Evolutionary conservation across 805 yeast genomes (phyloP).

Genomic region (Wickerhamiella kurtzmanii): DNA sequence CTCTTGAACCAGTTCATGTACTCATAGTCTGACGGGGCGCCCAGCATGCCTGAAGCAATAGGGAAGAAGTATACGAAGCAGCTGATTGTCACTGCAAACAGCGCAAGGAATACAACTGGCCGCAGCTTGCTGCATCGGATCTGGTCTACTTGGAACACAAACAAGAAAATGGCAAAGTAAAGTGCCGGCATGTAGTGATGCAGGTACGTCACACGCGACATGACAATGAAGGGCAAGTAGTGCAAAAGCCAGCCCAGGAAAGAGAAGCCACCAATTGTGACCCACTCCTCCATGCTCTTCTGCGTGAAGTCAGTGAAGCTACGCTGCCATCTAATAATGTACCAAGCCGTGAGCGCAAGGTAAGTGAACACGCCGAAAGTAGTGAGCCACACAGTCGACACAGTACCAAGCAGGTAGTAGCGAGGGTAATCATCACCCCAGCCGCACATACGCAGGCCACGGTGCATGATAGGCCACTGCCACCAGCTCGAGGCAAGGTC

Average conservation of each 20-base stretch:
- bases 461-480: constrained; percentile 66
- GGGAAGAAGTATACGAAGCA: constrained; percentile 50
- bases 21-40: constrained; percentile 34
- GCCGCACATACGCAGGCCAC: constrained; percentile 64
- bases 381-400: constrained; percentile 50
- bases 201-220: constrained; percentile 95
- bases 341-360: constrained; percentile 27
- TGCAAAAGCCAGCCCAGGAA: constrained; percentile 85
- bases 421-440: constrained; percentile 47
- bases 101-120: constrained; percentile 30
- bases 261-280: constrained; percentile 67
- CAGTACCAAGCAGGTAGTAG: constrained; percentile 58
- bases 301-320: constrained; percentile 39
- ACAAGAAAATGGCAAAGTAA: constrained; percentile 78
- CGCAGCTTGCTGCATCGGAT: constrained; percentile 22
- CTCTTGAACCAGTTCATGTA: constrained; percentile 37
- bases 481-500: constrained; percentile 63
- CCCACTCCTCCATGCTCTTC: constrained; percentile 30
- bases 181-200: constrained; percentile 95
- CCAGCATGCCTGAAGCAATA: constrained; percentile 70
- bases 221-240: constrained; percentile 72
- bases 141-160: constrained; percentile 46
- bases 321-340: constrained; percentile 54
- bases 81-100: constrained; percentile 42
- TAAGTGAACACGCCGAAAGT: constrained; percentile 28